Evolutionary conservation across 2,329 filamentous ascomycete genomes (phyloP), one percentile per base, ranked within the genome.

Genomic region (Chalaropsis thielavioides): DNA sequence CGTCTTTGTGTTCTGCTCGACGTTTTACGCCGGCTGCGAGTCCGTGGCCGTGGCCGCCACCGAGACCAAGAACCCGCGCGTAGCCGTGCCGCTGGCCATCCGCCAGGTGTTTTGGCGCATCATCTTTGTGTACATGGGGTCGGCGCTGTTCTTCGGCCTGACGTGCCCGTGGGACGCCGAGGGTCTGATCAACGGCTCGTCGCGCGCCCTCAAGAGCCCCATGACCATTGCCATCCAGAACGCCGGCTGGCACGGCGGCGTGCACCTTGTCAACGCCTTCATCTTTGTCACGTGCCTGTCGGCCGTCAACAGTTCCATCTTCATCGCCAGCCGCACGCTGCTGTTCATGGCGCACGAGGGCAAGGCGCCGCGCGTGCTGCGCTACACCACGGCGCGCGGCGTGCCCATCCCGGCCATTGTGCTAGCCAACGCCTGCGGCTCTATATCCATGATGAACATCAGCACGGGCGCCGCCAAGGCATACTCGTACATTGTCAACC

Each of bases 251-350:
- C 74, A 86, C 64, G 83, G 82, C 31, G 88, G 86, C 64, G 86
- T 88, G 0, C 84, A 92, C 71, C 80, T 92, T 1, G 87, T 92
- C 76, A 92, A 92, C 69, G 86, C 84, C 46, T 86, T 90, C 70
- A 89, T 90, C 70, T 80, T 92, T 62, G 76, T 89, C 8, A 89
- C 88, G 13, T 88, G 88, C 64, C 77, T 90, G 44, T 85, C 81
- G 0, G 86, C 87, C 19, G 82, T 87, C 69, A 92, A 92, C 74
- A 85, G 83, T 63, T 88, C 85, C 8, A 87, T 92, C 68, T 92
- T 91, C 72, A 89, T 92, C 69, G 84, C 84, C 56, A 88, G 86
- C 2, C 82, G 89, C 24, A 91, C 88, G 0, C 75, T 92, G 1
- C 75, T 91, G 0, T 90, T 84, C 75, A 88, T 92, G 83, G 87